Evolutionary conservation across 129 eudicot species (phyloP), one percentile per base, ranked within the genome.

Genomic region (Lonicera japonica): DNA sequence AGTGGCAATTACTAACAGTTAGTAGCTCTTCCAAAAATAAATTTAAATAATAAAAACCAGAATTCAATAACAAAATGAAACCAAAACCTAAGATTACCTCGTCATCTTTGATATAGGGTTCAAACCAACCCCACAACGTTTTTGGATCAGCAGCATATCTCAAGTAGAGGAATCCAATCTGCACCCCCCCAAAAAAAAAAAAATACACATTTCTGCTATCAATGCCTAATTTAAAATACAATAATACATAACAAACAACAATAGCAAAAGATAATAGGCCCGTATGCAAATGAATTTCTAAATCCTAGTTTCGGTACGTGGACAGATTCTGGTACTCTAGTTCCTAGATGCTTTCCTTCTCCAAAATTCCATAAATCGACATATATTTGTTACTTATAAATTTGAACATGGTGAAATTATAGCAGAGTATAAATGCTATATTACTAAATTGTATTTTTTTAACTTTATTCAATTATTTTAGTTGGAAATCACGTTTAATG

Each of bases 101-200:
- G 7, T 84, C 95, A 80, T 92, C 98, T 78, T 78, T 82, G 61
- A 92, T 57, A 69, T 87, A 92, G 22, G 90, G 95, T 70, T 92
- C 98, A 74, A 82, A 87, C 98, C 98, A 92, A 51, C 81, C 81
- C 98, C 98, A 92, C 67, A 92, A 74, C 10, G 91, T 82, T 71
- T 92, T 92, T 13, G 98, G 86, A 71, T 92, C 98, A 51, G 95
- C 98, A 70, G 91, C 95, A 85, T 87, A 87, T 71, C 98, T 77
- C 61, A 92, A 72, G 83, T 92, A 92, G 0, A 92, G 85, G 70
- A 92, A 92, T 54, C 98, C 98, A 75, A 92, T 61, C 98, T 92
- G 90, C n/a, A n/a, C n/a, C n/a, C n/a, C n/a, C 66, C 70, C 65
- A 62, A 64, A 21, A 8, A 69, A 56, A 29, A 29, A 1, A 29